Percentiles rank a stretch among this genome's conserved stretches.
Evolutionary conservation across 2,329 filamentous ascomycete species (phyloP).

Genomic region (Claviceps sp.): DNA sequence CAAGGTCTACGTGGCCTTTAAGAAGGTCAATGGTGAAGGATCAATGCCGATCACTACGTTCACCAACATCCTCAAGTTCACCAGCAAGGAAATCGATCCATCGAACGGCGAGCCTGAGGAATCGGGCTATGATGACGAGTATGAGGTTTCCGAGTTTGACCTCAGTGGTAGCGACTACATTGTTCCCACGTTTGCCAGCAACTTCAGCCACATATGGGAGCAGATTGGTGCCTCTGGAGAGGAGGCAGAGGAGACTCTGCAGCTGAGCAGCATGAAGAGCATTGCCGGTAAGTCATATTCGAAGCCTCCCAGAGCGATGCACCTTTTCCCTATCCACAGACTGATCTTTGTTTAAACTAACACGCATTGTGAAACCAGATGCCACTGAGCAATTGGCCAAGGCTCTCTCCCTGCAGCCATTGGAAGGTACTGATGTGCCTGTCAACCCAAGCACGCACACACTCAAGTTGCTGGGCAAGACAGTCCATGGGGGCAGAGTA

Average conservation of each 20-base stretch:
- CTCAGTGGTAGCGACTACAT: constrained; percentile 88
- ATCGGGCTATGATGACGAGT: constrained; percentile 89
- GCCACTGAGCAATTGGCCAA: constrained; percentile 85
- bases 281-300: constrained; percentile 59
- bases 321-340: no score
- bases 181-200: constrained; percentile 82
- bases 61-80: constrained; percentile 91
- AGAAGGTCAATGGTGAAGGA: constrained; percentile 61
- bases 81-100: constrained; percentile 94
- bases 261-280: constrained; percentile 76
- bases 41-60: constrained; percentile 72
- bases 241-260: constrained; percentile 81
- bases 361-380: constrained; percentile 39
- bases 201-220: constrained; percentile 93
- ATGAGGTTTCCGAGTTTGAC: constrained; percentile 89
- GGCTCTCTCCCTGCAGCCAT: constrained; percentile 76
- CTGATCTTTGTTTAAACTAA: constrained; percentile 11
- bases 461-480: constrained; percentile 93
- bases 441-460: constrained; percentile 83
- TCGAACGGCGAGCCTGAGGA: constrained; percentile 88
- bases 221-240: constrained; percentile 81
- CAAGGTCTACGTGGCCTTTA: constrained; percentile 90
- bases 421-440: constrained; percentile 87
- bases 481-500: constrained; percentile 77
- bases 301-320: no score